Conservation (phyloP, 768 basidiomycete species). For the Chalciporus piperatus region DNA sequence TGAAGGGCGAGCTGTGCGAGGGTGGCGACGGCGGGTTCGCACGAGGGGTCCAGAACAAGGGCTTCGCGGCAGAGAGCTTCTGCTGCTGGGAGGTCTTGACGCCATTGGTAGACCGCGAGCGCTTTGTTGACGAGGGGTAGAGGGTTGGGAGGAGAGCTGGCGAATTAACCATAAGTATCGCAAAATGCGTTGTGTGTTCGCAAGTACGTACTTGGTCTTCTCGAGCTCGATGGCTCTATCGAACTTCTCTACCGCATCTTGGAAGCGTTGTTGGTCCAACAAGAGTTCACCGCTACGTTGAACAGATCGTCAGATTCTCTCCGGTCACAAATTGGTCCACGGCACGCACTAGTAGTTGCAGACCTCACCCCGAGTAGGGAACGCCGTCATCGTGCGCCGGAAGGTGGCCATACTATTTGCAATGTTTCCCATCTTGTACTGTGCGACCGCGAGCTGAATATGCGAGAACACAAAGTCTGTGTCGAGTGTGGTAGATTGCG, state of each 20-base stretch:
- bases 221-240: conserved; percentile 90
- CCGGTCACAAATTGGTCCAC: neutral
- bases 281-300: conserved; percentile 81
- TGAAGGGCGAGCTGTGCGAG: conserved; percentile 91
- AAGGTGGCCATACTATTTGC: conserved; percentile 89
- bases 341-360: conserved; percentile 87
- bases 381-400: conserved; percentile 76
- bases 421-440: conserved; percentile 84
- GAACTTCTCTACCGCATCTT: conserved; percentile 89
- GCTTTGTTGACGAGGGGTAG: conserved; percentile 96
- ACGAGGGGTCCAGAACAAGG: conserved; percentile 83
- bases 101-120: conserved; percentile 94
- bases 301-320: neutral
- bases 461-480: conserved; percentile 92
- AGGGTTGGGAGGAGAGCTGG: conserved; percentile 67
- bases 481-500: conserved; percentile 84
- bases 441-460: conserved; percentile 95
- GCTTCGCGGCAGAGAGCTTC: conserved; percentile 88
- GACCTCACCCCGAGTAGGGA: conserved; percentile 86
- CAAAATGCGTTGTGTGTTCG: neutral
- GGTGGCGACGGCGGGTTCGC: conserved; percentile 95
- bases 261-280: conserved; percentile 85
- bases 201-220: conserved; percentile 54
- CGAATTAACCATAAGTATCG: conserved; percentile 2
- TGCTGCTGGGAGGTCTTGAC: conserved; percentile 80